These are phyloP conservation scores for Oldenlandia corymbosa DNA, from an alignment of 257 asterid genomes.

Conservation along the genomic window DNA sequence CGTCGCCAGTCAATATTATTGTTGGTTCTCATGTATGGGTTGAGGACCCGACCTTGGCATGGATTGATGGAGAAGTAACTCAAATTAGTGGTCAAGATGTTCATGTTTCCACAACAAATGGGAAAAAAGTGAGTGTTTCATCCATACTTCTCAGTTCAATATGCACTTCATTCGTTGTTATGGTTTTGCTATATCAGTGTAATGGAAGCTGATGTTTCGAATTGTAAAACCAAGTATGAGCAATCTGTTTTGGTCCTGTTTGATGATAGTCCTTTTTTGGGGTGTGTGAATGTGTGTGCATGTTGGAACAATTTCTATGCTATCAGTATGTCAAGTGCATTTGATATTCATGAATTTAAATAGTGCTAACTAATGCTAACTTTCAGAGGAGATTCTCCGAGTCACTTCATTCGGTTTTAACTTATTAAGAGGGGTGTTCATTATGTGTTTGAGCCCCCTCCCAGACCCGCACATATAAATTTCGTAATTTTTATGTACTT, in stretches of 20 bases:
- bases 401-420: neutral
- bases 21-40: slow-evolving; percentile 97
- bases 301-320: no score
- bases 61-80: slow-evolving; percentile 90
- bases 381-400: neutral
- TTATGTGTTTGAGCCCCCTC: no score
- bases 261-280: no score
- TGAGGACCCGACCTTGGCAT: slow-evolving; percentile 89
- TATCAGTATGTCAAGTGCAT: no score
- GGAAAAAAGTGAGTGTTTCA: slow-evolving; percentile 66
- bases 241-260: neutral
- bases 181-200: slow-evolving; percentile 8
- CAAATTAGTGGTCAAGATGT: slow-evolving; percentile 77
- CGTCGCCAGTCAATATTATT: slow-evolving; percentile 67
- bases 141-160: slow-evolving; percentile 6
- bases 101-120: slow-evolving; percentile 71
- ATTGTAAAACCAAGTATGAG: neutral
- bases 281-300: no score
- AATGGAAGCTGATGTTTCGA: neutral
- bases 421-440: neutral
- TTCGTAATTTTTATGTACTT: no score
- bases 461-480: no score
- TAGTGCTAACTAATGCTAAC: neutral
- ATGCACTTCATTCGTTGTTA: slow-evolving; percentile 11
- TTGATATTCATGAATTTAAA: neutral